Evolutionary conservation across 108 stramenopile species (phyloP).

Genomic region (Conticribra weissflogii): DNA sequence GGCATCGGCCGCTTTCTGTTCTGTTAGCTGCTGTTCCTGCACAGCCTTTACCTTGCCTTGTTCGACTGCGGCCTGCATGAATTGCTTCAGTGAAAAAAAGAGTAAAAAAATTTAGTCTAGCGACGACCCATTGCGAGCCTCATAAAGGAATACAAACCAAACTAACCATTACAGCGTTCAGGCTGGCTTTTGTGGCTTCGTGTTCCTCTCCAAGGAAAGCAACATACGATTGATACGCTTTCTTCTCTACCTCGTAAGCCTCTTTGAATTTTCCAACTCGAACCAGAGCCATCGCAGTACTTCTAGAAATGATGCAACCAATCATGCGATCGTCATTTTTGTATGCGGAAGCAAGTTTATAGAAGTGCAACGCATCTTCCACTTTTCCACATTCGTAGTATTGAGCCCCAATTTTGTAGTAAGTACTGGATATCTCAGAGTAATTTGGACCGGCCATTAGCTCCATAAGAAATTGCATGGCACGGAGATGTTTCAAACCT

Average conservation of each 20-base stretch:
- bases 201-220: slow-evolving; percentile 69
- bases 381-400: slow-evolving; percentile 67
- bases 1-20: slow-evolving; percentile 70
- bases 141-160: background rate
- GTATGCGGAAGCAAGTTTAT: slow-evolving; percentile 53
- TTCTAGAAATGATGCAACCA: slow-evolving; percentile 69
- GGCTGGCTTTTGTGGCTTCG: slow-evolving; percentile 65
- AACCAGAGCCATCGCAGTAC: slow-evolving; percentile 55
- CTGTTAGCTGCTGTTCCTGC: slow-evolving; percentile 49
- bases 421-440: slow-evolving; percentile 71
- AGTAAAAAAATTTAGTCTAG: background rate
- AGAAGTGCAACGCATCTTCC: slow-evolving; percentile 62
- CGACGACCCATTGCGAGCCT: background rate
- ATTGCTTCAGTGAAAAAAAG: slow-evolving; percentile 40
- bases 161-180: slow-evolving; percentile 34
- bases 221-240: slow-evolving; percentile 60
- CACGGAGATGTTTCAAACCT: slow-evolving; percentile 81
- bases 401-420: slow-evolving; percentile 82
- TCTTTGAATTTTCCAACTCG: slow-evolving; percentile 63
- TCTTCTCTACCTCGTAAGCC: slow-evolving; percentile 70
- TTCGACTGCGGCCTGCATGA: slow-evolving; percentile 65
- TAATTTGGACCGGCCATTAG: slow-evolving; percentile 82
- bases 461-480: slow-evolving; percentile 88
- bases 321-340: slow-evolving; percentile 67
- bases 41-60: slow-evolving; percentile 57